A percentile compares a stretch with the other conserved stretches of the same genome.
phyloP scores from a whole-genome alignment of 441 rosid genomes.

The Monsonia emarginata region DNA sequence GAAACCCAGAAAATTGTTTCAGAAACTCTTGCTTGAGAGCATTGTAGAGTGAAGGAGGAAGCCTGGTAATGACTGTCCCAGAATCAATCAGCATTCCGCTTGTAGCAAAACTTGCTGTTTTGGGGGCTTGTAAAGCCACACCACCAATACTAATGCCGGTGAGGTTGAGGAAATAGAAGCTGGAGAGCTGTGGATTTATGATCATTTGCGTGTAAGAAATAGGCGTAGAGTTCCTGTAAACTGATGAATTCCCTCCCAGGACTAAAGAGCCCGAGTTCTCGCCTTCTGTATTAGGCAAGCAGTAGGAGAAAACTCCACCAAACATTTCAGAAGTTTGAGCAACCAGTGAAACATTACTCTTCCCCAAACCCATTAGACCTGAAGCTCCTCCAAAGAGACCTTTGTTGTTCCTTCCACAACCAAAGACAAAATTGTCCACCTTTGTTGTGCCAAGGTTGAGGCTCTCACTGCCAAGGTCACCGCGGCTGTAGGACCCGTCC shows the following conservation, averaged over 20 bases:
- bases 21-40: conserved; percentile 58
- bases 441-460: conserved; percentile 37
- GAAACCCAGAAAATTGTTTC: conserved; percentile 57
- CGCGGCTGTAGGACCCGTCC: conserved; percentile 77
- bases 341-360: conserved; percentile 61
- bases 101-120: conserved; percentile 27
- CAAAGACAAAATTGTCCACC: conserved; percentile 48
- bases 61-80: conserved; percentile 72
- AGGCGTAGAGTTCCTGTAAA: conserved; percentile 53
- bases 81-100: conserved; percentile 54
- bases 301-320: conserved; percentile 75
- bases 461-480: conserved; percentile 53
- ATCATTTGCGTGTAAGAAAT: conserved; percentile 56
- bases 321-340: conserved; percentile 48
- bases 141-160: conserved; percentile 67
- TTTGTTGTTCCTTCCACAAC: conserved; percentile 68
- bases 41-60: conserved; percentile 69
- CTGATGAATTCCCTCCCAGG: conserved; percentile 53
- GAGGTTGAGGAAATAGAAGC: conserved; percentile 72
- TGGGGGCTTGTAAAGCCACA: conserved; percentile 27
- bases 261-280: conserved; percentile 66
- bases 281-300: conserved; percentile 56
- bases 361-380: conserved; percentile 79
- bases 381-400: conserved; percentile 84
- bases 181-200: conserved; percentile 42